Conservation (phyloP, 1,139 yeast genomes). For the Arxiozyma bovina region DNA sequence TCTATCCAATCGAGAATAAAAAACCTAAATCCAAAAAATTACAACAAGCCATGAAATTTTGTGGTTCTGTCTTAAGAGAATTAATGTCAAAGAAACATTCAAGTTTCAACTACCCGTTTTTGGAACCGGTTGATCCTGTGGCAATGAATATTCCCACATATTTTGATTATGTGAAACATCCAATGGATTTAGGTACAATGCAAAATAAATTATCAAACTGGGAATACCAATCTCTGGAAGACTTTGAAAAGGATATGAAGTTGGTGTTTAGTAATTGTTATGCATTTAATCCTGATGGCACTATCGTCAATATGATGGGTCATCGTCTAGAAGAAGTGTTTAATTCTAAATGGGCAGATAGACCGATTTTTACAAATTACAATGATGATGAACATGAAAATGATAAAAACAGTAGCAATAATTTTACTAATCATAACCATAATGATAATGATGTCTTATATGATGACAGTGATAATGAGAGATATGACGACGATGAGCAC, state of each 20-base stretch:
- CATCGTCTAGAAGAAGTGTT: slow-evolving; percentile 79
- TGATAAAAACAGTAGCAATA: slow-evolving; percentile 22
- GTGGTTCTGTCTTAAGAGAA: slow-evolving; percentile 76
- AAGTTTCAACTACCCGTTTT: slow-evolving; percentile 77
- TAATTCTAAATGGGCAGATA: slow-evolving; percentile 80
- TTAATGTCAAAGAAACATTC: slow-evolving; percentile 75
- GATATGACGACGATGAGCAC: slow-evolving; percentile 44
- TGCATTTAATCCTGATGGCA: slow-evolving; percentile 87
- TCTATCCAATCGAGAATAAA: slow-evolving; percentile 59
- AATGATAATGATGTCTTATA: slow-evolving; percentile 33
- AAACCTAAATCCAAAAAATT: slow-evolving; percentile 88
- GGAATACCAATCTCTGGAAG: slow-evolving; percentile 81
- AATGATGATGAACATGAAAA: slow-evolving; percentile 29
- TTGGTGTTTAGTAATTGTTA: slow-evolving; percentile 84
- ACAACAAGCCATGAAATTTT: slow-evolving; percentile 82
- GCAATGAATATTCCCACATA: slow-evolving; percentile 90
- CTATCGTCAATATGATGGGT: slow-evolving; percentile 94
- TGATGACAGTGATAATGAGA: slow-evolving; percentile 32
- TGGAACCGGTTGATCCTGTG: slow-evolving; percentile 91
- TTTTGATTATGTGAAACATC: slow-evolving; percentile 72
- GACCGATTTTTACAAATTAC: slow-evolving; percentile 47
- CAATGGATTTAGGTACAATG: slow-evolving; percentile 91
- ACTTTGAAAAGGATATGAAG: slow-evolving; percentile 74
- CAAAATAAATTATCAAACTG: slow-evolving; percentile 73
- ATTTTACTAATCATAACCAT: slow-evolving; percentile 25